phyloP scores from a whole-genome alignment of 441 rosid species.

The Erodium trifolium region DNA sequence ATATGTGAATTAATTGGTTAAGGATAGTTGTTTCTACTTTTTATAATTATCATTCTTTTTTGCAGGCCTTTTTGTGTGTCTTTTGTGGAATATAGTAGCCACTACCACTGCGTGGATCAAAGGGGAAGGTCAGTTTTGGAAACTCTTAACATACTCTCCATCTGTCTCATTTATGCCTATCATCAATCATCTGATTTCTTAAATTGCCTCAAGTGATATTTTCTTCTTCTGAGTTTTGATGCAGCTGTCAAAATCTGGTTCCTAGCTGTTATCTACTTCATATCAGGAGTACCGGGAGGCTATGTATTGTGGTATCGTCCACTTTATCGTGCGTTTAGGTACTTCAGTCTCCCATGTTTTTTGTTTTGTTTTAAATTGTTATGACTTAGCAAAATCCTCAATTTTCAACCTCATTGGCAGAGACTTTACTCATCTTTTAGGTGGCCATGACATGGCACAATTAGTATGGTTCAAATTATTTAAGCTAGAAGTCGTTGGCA shows the following conservation, averaged over 20 bases:
- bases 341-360: slow-evolving; percentile 10
- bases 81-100: slow-evolving; percentile 88
- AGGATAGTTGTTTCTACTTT: too few relatives aligned
- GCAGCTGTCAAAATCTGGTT: slow-evolving; percentile 87
- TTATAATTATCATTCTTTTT: slow-evolving; percentile 5
- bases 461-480: too few relatives aligned
- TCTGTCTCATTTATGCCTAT: neutral
- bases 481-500: too few relatives aligned
- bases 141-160: neutral
- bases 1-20: too few relatives aligned
- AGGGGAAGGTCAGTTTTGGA: slow-evolving; percentile 57
- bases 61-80: slow-evolving; percentile 70
- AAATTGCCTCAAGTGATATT: neutral
- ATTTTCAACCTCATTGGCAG: too few relatives aligned
- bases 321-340: slow-evolving; percentile 96
- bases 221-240: slow-evolving; percentile 11
- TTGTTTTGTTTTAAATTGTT: neutral
- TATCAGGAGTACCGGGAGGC: slow-evolving; percentile 86
- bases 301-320: slow-evolving; percentile 95
- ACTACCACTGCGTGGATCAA: slow-evolving; percentile 83
- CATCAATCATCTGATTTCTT: slow-evolving; percentile 11
- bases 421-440: too few relatives aligned
- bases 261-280: slow-evolving; percentile 85
- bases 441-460: too few relatives aligned
- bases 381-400: neutral